Evolutionary conservation across 306 rosid species (phyloP).

Genomic region (Benincasa hispida): DNA sequence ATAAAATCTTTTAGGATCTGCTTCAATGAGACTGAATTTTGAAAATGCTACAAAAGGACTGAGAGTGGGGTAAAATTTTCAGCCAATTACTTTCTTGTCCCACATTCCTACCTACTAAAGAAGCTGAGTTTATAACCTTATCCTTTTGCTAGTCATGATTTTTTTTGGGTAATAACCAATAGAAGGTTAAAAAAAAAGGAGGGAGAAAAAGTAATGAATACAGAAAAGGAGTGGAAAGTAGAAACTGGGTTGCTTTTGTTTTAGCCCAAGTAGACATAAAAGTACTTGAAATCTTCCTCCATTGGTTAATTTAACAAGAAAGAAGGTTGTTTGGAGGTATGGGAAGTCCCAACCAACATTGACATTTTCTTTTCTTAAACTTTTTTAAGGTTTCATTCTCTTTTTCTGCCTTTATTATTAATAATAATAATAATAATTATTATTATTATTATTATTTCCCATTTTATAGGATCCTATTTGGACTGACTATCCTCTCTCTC

Average conservation of each 20-base stretch:
- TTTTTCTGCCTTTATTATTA: conserved; percentile 12
- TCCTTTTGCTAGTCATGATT: background rate
- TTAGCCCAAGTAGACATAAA: conserved; percentile 13
- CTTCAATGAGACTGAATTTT: background rate
- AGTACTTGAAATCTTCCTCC: conserved; percentile 13
- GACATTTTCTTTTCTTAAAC: conserved; percentile 14
- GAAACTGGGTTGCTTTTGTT: conserved; percentile 11
- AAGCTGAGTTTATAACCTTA: background rate
- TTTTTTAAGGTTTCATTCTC: conserved; percentile 30
- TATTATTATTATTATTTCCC: no score
- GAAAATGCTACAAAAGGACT: background rate
- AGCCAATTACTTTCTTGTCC: conserved; percentile 5
- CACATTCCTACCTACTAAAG: background rate
- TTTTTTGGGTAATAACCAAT: background rate
- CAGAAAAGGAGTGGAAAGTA: background rate
- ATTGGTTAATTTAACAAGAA: conserved; percentile 18
- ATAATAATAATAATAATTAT: no score
- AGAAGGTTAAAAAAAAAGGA: background rate
- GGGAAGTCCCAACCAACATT: conserved; percentile 44
- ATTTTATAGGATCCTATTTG: conserved; percentile 22
- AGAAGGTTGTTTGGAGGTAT: conserved; percentile 16
- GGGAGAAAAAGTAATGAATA: background rate
- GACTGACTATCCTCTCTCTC: conserved; percentile 8
- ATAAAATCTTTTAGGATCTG: background rate
- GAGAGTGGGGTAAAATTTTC: background rate